These are phyloP conservation scores for Gynostemma pentaphyllum DNA, from an alignment of 306 rosid genomes.

Conservation along the genomic window DNA sequence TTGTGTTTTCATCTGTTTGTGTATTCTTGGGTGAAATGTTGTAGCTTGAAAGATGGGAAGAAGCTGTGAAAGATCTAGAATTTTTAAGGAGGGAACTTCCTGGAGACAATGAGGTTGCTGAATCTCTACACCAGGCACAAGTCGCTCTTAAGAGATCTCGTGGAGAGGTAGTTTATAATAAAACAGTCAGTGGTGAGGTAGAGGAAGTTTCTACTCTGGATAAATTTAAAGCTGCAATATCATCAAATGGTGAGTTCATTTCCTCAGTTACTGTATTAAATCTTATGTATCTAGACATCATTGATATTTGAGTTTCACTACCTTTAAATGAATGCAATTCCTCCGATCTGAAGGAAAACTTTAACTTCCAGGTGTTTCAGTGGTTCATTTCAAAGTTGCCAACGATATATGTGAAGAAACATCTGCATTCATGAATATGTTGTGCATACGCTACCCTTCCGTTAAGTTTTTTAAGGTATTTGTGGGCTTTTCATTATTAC, in stretches of 20 bases:
- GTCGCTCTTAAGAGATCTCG: constrained; percentile 43
- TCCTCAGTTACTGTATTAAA: background rate
- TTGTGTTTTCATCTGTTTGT: constrained; percentile 11
- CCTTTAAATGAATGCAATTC: background rate
- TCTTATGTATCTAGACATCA: background rate
- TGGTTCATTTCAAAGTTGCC: constrained; percentile 68
- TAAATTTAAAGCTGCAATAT: constrained; percentile 48
- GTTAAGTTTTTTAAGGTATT: constrained; percentile 61
- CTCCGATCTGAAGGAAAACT: constrained; percentile 6
- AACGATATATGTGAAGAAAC: constrained; percentile 58
- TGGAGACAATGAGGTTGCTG: constrained; percentile 58
- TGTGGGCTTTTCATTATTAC: background rate
- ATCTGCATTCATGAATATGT: constrained; percentile 69
- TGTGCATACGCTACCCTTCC: constrained; percentile 72
- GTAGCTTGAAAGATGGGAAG: constrained; percentile 87
- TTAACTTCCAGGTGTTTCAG: constrained; percentile 54
- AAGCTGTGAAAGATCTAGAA: constrained; percentile 72
- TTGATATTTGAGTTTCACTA: background rate
- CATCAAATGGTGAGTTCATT: constrained; percentile 53
- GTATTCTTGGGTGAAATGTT: constrained; percentile 3
- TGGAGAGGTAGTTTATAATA: constrained; percentile 22
- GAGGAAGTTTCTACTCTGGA: constrained; percentile 59
- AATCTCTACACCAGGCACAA: constrained; percentile 57
- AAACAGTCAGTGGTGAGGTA: constrained; percentile 59
- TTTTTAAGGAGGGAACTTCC: constrained; percentile 61